A percentile compares a stretch with the other conserved stretches of the same genome.
These are phyloP conservation scores for Fusarium brevicatenulatum DNA, from an alignment of 2,329 filamentous ascomycete genomes.

Conservation along the genomic window DNA sequence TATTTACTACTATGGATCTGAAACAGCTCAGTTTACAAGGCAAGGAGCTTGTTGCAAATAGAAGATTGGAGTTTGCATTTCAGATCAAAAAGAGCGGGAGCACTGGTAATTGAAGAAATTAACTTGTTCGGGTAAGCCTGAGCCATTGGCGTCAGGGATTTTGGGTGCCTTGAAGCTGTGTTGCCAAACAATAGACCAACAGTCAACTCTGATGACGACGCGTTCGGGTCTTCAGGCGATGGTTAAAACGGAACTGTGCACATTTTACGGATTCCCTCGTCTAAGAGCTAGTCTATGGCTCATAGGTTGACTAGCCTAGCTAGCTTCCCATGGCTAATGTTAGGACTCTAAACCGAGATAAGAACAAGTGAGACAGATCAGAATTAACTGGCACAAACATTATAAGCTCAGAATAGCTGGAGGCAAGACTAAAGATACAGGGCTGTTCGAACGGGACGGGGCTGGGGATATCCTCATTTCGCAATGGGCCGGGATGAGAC, in stretches of 20 bases:
- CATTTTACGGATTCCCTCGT: neutral
- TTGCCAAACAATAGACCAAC: neutral
- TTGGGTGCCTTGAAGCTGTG: slow-evolving; percentile 3
- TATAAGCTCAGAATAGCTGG: slow-evolving; percentile 2
- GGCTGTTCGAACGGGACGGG: slow-evolving; percentile 22
- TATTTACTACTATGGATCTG: slow-evolving; percentile 18
- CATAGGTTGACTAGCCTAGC: neutral
- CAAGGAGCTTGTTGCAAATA: slow-evolving; percentile 11
- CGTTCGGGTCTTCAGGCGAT: slow-evolving; percentile 3
- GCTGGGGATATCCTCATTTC: slow-evolving; percentile 43
- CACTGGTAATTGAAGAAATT: slow-evolving; percentile 12
- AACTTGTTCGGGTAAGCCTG: slow-evolving; percentile 15
- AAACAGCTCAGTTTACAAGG: slow-evolving; percentile 15
- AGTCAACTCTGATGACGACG: neutral
- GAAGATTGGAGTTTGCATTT: slow-evolving; percentile 21
- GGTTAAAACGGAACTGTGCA: slow-evolving; percentile 17
- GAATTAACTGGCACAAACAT: slow-evolving; percentile 32
- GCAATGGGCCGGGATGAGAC: slow-evolving; percentile 28
- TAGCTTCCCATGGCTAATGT: slow-evolving; percentile 25
- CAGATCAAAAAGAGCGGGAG: slow-evolving; percentile 27
- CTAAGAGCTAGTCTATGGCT: slow-evolving; percentile 11
- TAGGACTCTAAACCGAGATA: slow-evolving; percentile 18
- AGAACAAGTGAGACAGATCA: slow-evolving; percentile 13
- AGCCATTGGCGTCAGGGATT: slow-evolving; percentile 11
- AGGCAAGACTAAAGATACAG: slow-evolving; percentile 3